Percentiles rank a stretch among this genome's conserved stretches.
Conservation (phyloP, 148 eudicot species). For the Chenopodium berlandieri region DNA sequence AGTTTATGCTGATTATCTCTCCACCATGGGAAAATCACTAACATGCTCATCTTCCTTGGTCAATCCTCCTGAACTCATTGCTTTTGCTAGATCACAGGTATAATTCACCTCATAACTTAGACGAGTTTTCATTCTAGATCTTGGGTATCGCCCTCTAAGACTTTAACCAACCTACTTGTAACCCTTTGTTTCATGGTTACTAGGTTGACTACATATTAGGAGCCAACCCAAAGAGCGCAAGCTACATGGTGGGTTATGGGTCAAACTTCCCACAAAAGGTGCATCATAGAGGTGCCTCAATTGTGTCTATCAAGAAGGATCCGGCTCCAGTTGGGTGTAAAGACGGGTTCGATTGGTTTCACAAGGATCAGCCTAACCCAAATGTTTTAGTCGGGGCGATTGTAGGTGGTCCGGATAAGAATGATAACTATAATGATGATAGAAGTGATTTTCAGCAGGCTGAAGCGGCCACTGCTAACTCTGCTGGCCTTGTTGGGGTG, state of each 20-base stretch:
- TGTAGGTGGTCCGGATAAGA: constrained; percentile 56
- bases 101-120: not conserved
- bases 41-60: constrained; percentile 28
- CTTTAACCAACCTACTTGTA: not conserved
- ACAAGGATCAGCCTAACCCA: constrained; percentile 36
- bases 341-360: constrained; percentile 40
- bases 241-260: constrained; percentile 61
- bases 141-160: not conserved
- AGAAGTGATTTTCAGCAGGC: constrained; percentile 34
- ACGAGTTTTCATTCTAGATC: too few relatives aligned
- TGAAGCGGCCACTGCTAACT: constrained; percentile 42
- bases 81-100: constrained; percentile 53
- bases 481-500: constrained; percentile 53
- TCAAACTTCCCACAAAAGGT: constrained; percentile 38
- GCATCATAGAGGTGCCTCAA: constrained; percentile 64
- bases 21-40: constrained; percentile 5
- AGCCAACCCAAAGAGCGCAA: constrained; percentile 34
- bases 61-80: constrained; percentile 30
- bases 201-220: constrained; percentile 57
- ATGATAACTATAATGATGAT: constrained; percentile 37
- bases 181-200: not conserved
- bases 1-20: constrained; percentile 38
- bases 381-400: constrained; percentile 48
- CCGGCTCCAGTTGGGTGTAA: constrained; percentile 34
- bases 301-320: constrained; percentile 35